Evolutionary conservation across 768 basidiomycete species (phyloP).

Genomic region (Gautieria morchelliformis): DNA sequence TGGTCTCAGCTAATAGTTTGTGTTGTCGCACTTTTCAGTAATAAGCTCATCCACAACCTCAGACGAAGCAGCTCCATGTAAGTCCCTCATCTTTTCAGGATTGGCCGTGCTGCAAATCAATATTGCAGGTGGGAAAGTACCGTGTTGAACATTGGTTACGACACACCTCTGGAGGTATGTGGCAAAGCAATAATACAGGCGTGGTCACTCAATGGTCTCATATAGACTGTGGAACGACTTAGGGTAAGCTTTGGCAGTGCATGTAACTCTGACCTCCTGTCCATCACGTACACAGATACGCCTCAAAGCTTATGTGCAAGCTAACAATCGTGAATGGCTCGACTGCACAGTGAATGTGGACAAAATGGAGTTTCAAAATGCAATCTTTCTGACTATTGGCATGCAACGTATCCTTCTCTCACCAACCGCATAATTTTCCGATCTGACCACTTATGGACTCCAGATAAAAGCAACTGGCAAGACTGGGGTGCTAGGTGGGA

Average conservation of each 20-base stretch:
- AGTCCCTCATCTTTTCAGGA: slow-evolving; percentile 15
- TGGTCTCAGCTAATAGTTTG: background rate
- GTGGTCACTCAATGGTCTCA: background rate
- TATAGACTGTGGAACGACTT: slow-evolving; percentile 45
- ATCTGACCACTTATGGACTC: background rate
- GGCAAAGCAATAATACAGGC: background rate
- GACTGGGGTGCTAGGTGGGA: slow-evolving; percentile 79
- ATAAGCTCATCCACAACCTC: slow-evolving; percentile 72
- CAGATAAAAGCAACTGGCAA: slow-evolving; percentile 77
- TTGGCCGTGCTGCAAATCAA: background rate
- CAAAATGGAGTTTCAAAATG: slow-evolving; percentile 72
- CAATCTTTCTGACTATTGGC: slow-evolving; percentile 53
- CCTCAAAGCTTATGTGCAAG: slow-evolving; percentile 47
- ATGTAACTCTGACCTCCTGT: too few relatives aligned
- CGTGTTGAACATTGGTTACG: slow-evolving; percentile 52
- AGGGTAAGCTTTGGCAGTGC: slow-evolving; percentile 16
- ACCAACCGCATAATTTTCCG: background rate
- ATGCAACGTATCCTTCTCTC: slow-evolving; percentile 53
- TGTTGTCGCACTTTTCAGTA: slow-evolving; percentile 17
- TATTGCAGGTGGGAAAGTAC: slow-evolving; percentile 55
- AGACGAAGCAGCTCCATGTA: slow-evolving; percentile 68
- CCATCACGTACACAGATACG: slow-evolving; percentile 18
- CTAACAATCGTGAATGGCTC: slow-evolving; percentile 67
- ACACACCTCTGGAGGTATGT: slow-evolving; percentile 53
- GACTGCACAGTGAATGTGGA: slow-evolving; percentile 57